A percentile compares a stretch with the other conserved stretches of the same genome.
These are phyloP conservation scores for Phyllosticta paracitricarpa DNA, from an alignment of 2,329 filamentous ascomycete species.

Conservation along the genomic window DNA sequence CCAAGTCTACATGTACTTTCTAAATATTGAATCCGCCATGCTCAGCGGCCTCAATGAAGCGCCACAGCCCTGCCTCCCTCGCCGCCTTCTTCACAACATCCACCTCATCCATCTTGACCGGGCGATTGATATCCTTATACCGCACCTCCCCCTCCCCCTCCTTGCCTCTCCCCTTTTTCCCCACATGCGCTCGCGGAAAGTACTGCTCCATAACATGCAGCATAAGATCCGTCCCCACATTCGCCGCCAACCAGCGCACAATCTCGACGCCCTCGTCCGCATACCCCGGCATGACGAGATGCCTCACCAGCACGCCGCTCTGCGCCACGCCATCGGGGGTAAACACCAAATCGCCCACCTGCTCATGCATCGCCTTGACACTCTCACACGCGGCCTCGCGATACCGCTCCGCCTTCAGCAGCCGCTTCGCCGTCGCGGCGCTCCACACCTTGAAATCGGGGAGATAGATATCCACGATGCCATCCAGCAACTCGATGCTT, in stretches of 20 bases:
- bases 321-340: constrained; percentile 73
- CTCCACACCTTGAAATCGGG: constrained; percentile 82
- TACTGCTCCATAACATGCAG: constrained; percentile 89
- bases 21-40: constrained; percentile 45
- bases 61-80: constrained; percentile 62
- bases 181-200: constrained; percentile 69
- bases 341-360: constrained; percentile 77
- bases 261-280: constrained; percentile 65
- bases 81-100: constrained; percentile 57
- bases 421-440: constrained; percentile 51
- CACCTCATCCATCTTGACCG: constrained; percentile 55
- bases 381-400: constrained; percentile 62
- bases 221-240: constrained; percentile 66
- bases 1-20: too few relatives aligned
- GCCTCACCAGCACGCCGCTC: constrained; percentile 63
- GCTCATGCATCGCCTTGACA: constrained; percentile 67
- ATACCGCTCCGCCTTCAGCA: constrained; percentile 73
- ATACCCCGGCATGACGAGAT: constrained; percentile 77
- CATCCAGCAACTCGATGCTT: constrained; percentile 63
- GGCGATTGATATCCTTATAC: constrained; percentile 72
- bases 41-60: constrained; percentile 58
- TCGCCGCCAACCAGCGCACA: constrained; percentile 63
- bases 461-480: constrained; percentile 77
- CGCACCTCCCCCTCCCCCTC: constrained; percentile 40
- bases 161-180: constrained; percentile 42